These are phyloP conservation scores for Schrenkiella parvula DNA, from an alignment of 345 rosid species.

Conservation along the genomic window DNA sequence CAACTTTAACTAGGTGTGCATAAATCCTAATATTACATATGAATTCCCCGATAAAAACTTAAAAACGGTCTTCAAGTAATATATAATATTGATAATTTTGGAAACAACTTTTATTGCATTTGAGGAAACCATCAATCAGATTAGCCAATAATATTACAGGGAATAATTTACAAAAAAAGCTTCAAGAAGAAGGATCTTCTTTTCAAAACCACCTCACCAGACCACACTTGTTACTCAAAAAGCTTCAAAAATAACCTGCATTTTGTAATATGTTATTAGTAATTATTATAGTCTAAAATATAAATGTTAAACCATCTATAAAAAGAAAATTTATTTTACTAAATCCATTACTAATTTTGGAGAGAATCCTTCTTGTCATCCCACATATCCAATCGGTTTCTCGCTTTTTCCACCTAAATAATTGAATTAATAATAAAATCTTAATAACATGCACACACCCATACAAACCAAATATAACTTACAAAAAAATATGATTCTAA, in stretches of 20 bases:
- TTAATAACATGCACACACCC: neutral
- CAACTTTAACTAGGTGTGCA: neutral
- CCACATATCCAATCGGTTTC: conserved; percentile 55
- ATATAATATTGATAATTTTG: neutral
- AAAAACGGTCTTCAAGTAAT: neutral
- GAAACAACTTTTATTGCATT: neutral
- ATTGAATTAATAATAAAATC: neutral
- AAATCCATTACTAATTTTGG: neutral
- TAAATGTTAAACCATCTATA: neutral
- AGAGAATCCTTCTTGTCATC: conserved; percentile 44
- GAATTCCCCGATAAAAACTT: neutral
- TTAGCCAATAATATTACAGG: neutral
- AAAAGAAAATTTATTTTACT: neutral
- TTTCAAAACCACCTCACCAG: neutral
- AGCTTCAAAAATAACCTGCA: too few species aligned
- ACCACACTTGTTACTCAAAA: neutral
- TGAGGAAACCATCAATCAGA: neutral
- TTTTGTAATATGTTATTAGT: neutral
- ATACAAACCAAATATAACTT: neutral
- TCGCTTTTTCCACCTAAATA: conserved; percentile 61
- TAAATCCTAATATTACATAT: neutral
- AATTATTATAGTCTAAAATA: neutral
- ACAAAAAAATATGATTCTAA: neutral
- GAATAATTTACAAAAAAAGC: neutral
- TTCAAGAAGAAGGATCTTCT: neutral